A percentile compares a stretch with the other conserved stretches of the same genome.
Evolutionary conservation across 208 protist genomes (phyloP).

Genomic region (Herpetomonas tarakana): DNA sequence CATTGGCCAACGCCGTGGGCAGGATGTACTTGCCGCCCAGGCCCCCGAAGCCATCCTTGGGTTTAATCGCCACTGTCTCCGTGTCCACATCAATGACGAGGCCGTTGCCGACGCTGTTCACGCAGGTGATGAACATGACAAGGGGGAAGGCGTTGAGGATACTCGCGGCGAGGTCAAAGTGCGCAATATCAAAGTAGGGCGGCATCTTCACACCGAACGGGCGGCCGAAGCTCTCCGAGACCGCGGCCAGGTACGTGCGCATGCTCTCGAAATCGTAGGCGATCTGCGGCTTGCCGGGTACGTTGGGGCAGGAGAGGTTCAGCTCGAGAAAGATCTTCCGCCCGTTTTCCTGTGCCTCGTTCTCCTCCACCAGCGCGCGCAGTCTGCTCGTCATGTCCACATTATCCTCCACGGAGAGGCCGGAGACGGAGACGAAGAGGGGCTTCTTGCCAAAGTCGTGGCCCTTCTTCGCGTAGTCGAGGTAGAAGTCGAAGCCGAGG

Average conservation of each 20-base stretch:
- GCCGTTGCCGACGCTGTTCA: constrained; percentile 89
- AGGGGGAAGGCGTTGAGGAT: constrained; percentile 83
- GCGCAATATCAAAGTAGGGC: constrained; percentile 88
- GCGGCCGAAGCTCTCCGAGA: constrained; percentile 57
- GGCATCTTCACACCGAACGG: constrained; percentile 90
- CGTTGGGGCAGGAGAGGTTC: constrained; percentile 89
- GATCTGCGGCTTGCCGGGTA: constrained; percentile 88
- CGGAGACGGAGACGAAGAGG: constrained; percentile 83
- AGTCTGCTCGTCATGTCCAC: constrained; percentile 60
- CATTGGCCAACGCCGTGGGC: constrained; percentile 87
- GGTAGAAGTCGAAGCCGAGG: constrained; percentile 80
- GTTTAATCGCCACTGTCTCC: constrained; percentile 82
- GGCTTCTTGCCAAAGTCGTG: constrained; percentile 74
- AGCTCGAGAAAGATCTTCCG: constrained; percentile 61
- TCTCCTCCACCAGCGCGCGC: constrained; percentile 43
- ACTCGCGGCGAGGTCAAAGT: constrained; percentile 79
- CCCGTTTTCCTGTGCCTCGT: constrained; percentile 10
- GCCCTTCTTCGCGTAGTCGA: constrained; percentile 41
- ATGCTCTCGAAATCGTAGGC: constrained; percentile 83
- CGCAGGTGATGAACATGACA: constrained; percentile 82
- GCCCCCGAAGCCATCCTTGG: constrained; percentile 86
- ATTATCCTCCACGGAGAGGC: constrained; percentile 77
- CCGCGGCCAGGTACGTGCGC: constrained; percentile 54
- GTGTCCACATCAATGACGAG: constrained; percentile 81
- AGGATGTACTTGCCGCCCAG: constrained; percentile 79